Evolutionary conservation across 2,329 filamentous ascomycete genomes (phyloP), one percentile per base, ranked within the genome.

Genomic region (Verticillium nubilum): DNA sequence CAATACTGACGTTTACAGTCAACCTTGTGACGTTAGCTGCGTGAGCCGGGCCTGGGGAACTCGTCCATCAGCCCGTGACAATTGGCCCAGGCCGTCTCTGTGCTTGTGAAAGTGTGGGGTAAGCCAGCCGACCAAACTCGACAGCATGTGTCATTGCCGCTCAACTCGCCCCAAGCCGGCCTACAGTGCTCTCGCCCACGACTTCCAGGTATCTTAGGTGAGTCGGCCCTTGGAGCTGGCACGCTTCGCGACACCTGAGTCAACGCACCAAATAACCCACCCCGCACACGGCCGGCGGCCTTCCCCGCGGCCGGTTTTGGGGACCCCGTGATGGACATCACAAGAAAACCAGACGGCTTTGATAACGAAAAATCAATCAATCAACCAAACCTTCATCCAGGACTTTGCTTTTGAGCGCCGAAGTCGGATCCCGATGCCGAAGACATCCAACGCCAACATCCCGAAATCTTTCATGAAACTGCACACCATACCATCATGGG

Each of bases 31-130:
- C 37, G 37, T 47, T 47, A 23, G 19, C n/a, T 23, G 37, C n/a
- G 10, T 23, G 37, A 23, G 37, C 37, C 37, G 37, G 37, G 37
- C 37, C 37, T 47, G 37, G 37, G 37, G 37, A 47, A 10, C 17
- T 47, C 19, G n/a, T 47, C n/a, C 9, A 47, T 23, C 37, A 47
- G 37, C 37, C 37, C 42, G 42, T 47, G 42, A 47, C 27, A 54
- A 54, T 54, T 54, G 52, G 52, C 6, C 52, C 57, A 59, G 57
- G 25, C 35, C 56, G 47, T 26, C 28, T 35, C 37, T 52, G 60
- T 52, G 67, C 67, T 68, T 66, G 68, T 69, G 67, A 69, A 68
- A 68, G 66, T 67, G 67, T 66, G 68, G 67, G 63, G 67, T 65
- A 67, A 54, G 54, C 35, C 29, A 28, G 60, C 52, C 61, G 58